Evolutionary conservation across 495 filamentous ascomycete species (phyloP).

Genomic region (Neurospora sp.): DNA sequence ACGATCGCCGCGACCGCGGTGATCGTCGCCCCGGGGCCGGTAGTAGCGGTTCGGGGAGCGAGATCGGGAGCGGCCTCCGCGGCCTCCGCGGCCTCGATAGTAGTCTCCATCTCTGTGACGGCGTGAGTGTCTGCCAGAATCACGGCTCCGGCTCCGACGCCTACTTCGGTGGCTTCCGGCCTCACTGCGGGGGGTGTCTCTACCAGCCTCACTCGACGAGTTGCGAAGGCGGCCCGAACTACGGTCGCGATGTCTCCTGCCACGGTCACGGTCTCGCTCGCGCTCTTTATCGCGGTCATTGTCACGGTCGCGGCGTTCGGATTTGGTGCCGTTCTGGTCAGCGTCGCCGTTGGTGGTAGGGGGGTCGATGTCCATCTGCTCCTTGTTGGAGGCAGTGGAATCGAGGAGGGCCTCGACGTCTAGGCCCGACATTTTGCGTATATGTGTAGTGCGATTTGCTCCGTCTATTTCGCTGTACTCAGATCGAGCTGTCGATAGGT

Average conservation of each 20-base stretch:
- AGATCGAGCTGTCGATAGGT: neutral
- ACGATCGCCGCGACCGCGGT: too few species aligned
- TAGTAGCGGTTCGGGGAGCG: constrained; percentile 73
- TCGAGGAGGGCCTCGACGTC: constrained; percentile 92
- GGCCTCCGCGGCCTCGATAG: constrained; percentile 55
- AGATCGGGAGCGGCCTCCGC: constrained; percentile 55
- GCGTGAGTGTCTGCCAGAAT: constrained; percentile 68
- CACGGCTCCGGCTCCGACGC: constrained; percentile 72
- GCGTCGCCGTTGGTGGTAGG: constrained; percentile 30
- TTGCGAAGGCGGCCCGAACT: constrained; percentile 41
- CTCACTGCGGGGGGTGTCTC: constrained; percentile 64
- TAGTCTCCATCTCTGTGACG: constrained; percentile 72
- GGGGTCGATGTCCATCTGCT: constrained; percentile 10
- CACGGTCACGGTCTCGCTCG: constrained; percentile 39
- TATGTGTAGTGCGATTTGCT: neutral
- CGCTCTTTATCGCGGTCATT: constrained; percentile 21
- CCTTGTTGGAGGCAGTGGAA: constrained; percentile 56
- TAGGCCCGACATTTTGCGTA: constrained; percentile 64
- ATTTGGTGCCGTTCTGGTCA: constrained; percentile 40
- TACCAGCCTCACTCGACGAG: constrained; percentile 29
- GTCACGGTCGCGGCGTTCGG: constrained; percentile 27
- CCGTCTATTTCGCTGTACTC: neutral
- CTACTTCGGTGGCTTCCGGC: constrained; percentile 78
- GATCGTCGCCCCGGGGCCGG: constrained; percentile 52
- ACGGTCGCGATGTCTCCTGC: constrained; percentile 59